These are phyloP conservation scores for Escovopsis sp. DNA, from an alignment of 2,329 filamentous ascomycete genomes.

Conservation along the genomic window DNA sequence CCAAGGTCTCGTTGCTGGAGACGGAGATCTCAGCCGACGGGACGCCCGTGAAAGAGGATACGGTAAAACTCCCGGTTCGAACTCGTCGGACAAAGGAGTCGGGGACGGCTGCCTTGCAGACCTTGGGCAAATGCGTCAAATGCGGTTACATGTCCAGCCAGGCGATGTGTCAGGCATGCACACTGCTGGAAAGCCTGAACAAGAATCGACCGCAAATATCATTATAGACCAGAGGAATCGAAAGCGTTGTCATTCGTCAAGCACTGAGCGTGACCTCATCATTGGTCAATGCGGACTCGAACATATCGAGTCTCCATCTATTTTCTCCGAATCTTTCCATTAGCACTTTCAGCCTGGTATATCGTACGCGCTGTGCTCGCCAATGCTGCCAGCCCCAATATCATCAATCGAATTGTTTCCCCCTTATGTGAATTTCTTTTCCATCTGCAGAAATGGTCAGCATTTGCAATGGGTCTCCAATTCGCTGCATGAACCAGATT, in stretches of 20 bases:
- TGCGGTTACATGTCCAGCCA: conserved; percentile 97
- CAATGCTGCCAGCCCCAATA: neutral
- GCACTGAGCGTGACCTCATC: neutral
- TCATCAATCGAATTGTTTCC: neutral
- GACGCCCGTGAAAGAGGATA: conserved; percentile 10
- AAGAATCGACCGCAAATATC: conserved; percentile 52
- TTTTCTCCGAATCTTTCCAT: too few relatives aligned
- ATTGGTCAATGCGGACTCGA: too few relatives aligned
- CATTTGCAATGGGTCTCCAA: neutral
- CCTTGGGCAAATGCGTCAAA: conserved; percentile 66
- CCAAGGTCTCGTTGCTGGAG: conserved; percentile 13
- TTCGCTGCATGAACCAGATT: too few relatives aligned
- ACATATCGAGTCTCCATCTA: too few relatives aligned
- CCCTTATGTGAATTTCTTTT: conserved; percentile 34
- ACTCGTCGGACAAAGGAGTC: conserved; percentile 15
- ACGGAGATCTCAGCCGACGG: conserved; percentile 18
- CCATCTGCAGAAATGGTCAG: conserved; percentile 25
- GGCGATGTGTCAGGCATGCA: conserved; percentile 84
- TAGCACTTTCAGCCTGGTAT: too few relatives aligned
- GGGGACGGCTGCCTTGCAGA: conserved; percentile 40
- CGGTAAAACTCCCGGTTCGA: conserved; percentile 22
- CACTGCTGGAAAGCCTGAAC: conserved; percentile 77
- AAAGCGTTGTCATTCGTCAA: neutral
- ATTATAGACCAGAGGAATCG: conserved; percentile 23
- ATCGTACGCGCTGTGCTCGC: neutral